A percentile compares a stretch with the other conserved stretches of the same genome.
These are phyloP conservation scores for Solanum hybrid DNA, from an alignment of 305 asterid species.

Conservation along the genomic window DNA sequence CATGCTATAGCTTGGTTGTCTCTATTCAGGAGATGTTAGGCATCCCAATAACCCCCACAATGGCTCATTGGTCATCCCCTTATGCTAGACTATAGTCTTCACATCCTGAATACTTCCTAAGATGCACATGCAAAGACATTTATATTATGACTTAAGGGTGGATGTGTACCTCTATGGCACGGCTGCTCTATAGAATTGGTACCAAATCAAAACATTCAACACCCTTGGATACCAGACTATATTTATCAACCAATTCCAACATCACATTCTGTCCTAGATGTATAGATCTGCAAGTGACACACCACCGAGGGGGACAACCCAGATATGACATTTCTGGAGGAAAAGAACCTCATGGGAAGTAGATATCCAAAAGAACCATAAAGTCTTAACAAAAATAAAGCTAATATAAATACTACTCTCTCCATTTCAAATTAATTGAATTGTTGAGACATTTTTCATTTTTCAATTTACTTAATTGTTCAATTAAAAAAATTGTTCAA, in stretches of 20 bases:
- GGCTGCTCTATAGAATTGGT: background rate
- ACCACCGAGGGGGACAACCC: background rate
- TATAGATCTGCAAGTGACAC: background rate
- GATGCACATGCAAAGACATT: background rate
- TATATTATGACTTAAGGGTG: background rate
- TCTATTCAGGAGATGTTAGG: background rate
- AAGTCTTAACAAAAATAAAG: background rate
- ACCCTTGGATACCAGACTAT: background rate
- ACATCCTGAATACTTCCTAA: background rate
- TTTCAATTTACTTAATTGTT: too few relatives aligned
- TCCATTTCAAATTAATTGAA: too few relatives aligned
- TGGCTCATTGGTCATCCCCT: background rate
- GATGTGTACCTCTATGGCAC: background rate
- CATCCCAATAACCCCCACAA: background rate
- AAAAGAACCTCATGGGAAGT: background rate
- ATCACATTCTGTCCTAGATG: background rate
- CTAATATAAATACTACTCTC: background rate
- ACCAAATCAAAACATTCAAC: background rate
- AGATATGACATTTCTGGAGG: background rate
- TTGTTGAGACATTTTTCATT: too few relatives aligned
- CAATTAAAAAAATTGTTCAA: too few relatives aligned
- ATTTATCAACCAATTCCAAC: background rate
- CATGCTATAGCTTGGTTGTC: background rate
- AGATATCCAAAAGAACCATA: background rate
- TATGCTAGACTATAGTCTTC: background rate